Base-by-base conservation (phyloP, 768 basidiomycete genomes). In the Kwoniella shandongensis region DNA sequence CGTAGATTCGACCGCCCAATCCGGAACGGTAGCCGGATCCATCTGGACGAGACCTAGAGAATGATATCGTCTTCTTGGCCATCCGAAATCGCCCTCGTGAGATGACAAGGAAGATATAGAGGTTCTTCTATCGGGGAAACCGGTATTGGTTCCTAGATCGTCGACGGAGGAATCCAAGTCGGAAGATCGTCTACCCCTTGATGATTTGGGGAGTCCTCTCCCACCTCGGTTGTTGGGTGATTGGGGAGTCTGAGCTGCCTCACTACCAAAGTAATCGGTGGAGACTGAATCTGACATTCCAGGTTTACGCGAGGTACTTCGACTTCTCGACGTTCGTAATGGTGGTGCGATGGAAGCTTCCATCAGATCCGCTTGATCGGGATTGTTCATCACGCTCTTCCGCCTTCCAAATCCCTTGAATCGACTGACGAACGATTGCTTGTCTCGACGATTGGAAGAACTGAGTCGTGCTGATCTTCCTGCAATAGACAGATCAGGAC, bases 301-400 rank as follows among this genome's bases (percentile, higher is more conserved):
- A 12, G 30, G 39, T 47, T 30, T 47, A 20, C 54, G 26, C 41
- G 52, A 46, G 42, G 50, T 44, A 38, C 58, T 60, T 22, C 52
- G 36, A 40, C 61, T 62, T 29, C 69, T 47, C 17, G 44, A 36
- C 29, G 54, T 27, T 15, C 51, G 18, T 8, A 51, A 22, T 1
- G 45, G 25, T 4, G 59, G 52, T 13, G 67, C 46, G n/a, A 63
- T 39, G 3, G 66, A 59, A 3, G 72, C 70, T 55, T 74, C 71
- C n/a, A 76, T 42, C 5, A 76, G 41, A 50, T 75, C 73, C 11
- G 67, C 63, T 51, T 76, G 73, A 42, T 76, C 66, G 5, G 49
- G 53, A 23, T 49, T 55, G 13, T 59, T 60, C 23, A 54, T 45
- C n/a, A 54, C 35, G 46, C 50, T 60, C 46, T 58, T 41, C 39